Evolutionary conservation across 352 stramenopile genomes (phyloP), one percentile per base, ranked within the genome.

Genomic region (Globisporangium nunn): DNA sequence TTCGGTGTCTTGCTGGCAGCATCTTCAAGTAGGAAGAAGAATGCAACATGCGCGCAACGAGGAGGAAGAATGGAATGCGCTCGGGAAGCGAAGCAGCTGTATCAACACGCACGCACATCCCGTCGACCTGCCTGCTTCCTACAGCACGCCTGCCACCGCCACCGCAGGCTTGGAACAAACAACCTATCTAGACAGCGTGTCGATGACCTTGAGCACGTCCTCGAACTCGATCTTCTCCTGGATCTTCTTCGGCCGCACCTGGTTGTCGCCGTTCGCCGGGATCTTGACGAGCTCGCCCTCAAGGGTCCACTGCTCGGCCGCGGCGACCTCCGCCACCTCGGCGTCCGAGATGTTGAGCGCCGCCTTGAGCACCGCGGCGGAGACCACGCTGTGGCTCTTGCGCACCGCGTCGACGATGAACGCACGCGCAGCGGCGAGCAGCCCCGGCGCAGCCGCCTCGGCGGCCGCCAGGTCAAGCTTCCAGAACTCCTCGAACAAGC

Each of bases 151-250:
- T 47, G 41, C 43, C 4, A 29, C 43, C 10, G 41, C 41, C 5
- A 6, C 45, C 35, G 35, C 41, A 48, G 30, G 44, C 54, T 37
- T 37, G 6, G 57, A 48, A 41, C 45, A 39, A 41, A 28, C 55
- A 58, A 82, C 79, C 77, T 91, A 93, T 87, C 74, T 88, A 71
- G 81, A 92, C 64, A 95, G 74, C 54, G 76, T 88, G 66, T 91
- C 70, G 56, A 95, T 88, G 70, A 87, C 80, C 75, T 95, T 89
- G 55, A 93, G 66, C 50, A 95, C 68, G 66, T 95, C 85, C 46
- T 91, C 77, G 62, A 90, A 86, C 67, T 86, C 73, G 57, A 95
- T 87, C 67, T 84, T 88, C 67, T 95, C 85, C 69, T 91, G 82
- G 47, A 95, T 68, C 69, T 92, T 92, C 67, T 87, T 91, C 45